Evolutionary conservation across 2,329 filamentous ascomycete genomes (phyloP), one percentile per base, ranked within the genome.

Genomic region (Stagonosporopsis cucurbitacearum): DNA sequence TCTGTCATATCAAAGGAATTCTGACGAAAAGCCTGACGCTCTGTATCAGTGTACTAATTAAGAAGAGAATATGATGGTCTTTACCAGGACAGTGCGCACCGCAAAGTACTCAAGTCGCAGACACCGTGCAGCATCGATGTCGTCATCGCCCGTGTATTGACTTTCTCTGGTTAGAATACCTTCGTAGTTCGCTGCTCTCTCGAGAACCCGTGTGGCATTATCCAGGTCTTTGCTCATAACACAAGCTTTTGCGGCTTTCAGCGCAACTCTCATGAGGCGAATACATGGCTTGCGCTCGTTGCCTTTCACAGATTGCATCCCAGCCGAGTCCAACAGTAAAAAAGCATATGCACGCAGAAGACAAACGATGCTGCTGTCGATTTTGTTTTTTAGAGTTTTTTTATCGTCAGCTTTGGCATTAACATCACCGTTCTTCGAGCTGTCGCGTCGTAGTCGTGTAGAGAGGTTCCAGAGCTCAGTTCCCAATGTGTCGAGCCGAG

Each of bases 1-100:
- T 96, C 91, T 25, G 91, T 90, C 43, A 92, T 83, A 54, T 94
- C 89, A 13, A 89, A 79, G 36, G 88, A 84, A 36, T 85, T 81
- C 68, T 92, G 87, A 64, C 87, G 86, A 87, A 88, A 96, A 26
- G 88, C 84, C 91, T 94, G 23, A 6, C 2, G 20, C 11, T 20
- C 1, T 6, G 7, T 7, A 12, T 56, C 15, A 56, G 23, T 45
- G 17, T 13, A 12, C 4, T 7, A 6, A 7, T 4, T 37, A 11
- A 13, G 17, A 23, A 7, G 17, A 19, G 9, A 3, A 6, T 12
- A 15, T 2, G 15, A 5, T 37, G 12, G 4, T 17, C 63, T 81
- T 72, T 75, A 92, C 91, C 74, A 95, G 72, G 28, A 83, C 81
- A 33, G 86, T 86, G 28, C 90, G 83, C 56, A 92, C 73, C 4